A percentile compares a stretch with the other conserved stretches of the same genome.
Conservation (phyloP, 129 eudicot species). For the Sambucus nigra region DNA sequence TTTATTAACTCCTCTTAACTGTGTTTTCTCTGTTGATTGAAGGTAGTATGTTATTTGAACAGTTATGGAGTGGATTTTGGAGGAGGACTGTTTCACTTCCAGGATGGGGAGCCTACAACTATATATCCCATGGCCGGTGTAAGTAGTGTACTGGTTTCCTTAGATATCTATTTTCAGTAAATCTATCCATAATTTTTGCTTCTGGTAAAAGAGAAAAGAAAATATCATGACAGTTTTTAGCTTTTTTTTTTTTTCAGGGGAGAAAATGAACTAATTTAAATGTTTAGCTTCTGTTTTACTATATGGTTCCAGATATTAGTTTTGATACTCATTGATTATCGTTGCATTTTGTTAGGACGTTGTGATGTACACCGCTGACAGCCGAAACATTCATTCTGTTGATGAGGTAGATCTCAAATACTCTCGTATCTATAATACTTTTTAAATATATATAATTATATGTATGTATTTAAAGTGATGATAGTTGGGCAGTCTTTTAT, state of each 20-base stretch:
- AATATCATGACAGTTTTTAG: neutral
- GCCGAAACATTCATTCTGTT: constrained; percentile 60
- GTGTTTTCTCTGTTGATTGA: constrained; percentile 19
- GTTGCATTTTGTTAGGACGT: constrained; percentile 43
- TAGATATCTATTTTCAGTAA: neutral
- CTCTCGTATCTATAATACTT: too few species aligned
- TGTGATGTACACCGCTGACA: constrained; percentile 68
- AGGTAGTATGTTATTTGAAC: constrained; percentile 95
- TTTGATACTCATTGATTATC: constrained; percentile 1
- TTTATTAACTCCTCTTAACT: constrained; percentile 3
- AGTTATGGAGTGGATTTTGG: constrained; percentile 57
- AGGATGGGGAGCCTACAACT: constrained; percentile 71
- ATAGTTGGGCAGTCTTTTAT: too few species aligned
- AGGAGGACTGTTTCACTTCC: constrained; percentile 94
- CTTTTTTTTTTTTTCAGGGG: neutral
- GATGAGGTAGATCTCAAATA: constrained; percentile 45
- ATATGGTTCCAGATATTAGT: constrained; percentile 1
- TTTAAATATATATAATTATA: too few species aligned
- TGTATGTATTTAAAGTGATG: too few species aligned
- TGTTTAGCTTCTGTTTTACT: neutral
- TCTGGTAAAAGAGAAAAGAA: neutral
- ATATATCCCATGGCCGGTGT: constrained; percentile 82
- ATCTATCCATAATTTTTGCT: too few species aligned
- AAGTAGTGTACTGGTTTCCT: constrained; percentile 18
- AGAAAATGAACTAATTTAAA: neutral